phyloP scores from a whole-genome alignment of 1,284 basidiomycete genomes.

The Lignosus rhinocerotis region DNA sequence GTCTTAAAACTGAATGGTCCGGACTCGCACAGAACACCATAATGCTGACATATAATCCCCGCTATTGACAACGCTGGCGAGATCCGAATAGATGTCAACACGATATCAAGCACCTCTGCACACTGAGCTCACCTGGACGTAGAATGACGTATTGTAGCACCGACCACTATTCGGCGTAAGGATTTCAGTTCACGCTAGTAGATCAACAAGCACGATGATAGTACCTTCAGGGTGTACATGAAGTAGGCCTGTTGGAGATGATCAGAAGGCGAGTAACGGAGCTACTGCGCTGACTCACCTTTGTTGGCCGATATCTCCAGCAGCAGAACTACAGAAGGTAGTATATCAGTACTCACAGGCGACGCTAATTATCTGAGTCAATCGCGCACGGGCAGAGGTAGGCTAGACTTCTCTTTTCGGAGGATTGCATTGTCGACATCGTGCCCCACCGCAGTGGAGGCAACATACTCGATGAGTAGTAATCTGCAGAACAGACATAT shows the following conservation, averaged over 20 bases:
- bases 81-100: neutral
- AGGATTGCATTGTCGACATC: conserved; percentile 65
- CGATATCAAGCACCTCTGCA: neutral
- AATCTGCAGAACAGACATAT: conserved; percentile 47
- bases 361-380: neutral
- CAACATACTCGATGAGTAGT: conserved; percentile 84
- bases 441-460: conserved; percentile 61
- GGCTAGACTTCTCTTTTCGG: conserved; percentile 75
- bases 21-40: conserved; percentile 66
- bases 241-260: conserved; percentile 64
- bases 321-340: conserved; percentile 55
- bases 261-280: neutral
- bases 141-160: conserved; percentile 85
- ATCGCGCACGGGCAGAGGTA: conserved; percentile 69
- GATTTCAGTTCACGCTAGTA: conserved; percentile 3
- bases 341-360: neutral
- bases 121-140: conserved; percentile 56
- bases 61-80: conserved; percentile 53
- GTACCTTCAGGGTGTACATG: conserved; percentile 82
- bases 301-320: conserved; percentile 80
- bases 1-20: conserved; percentile 60
- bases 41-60: conserved; percentile 74
- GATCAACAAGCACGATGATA: neutral
- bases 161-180: conserved; percentile 55
- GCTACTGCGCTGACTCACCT: conserved; percentile 42